Evolutionary conservation across 768 basidiomycete species (phyloP).

Genomic region (Omphalotus guepiniiformis): DNA sequence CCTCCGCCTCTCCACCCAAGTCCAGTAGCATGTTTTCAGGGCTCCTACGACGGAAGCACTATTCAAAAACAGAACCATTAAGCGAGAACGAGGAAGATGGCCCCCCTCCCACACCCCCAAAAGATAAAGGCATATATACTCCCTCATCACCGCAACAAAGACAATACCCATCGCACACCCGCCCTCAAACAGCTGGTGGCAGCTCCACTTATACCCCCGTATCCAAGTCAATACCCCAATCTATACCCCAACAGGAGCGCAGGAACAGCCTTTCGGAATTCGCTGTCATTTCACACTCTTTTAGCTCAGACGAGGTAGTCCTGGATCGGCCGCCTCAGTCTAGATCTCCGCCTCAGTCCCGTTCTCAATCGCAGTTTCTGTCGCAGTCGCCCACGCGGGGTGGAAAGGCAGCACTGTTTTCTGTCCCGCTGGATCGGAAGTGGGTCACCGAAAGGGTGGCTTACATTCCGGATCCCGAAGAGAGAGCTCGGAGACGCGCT

Average conservation of each 20-base stretch:
- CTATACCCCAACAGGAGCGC: slow-evolving; percentile 11
- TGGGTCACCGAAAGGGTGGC: slow-evolving; percentile 27
- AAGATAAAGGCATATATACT: slow-evolving; percentile 30
- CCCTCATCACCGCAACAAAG: slow-evolving; percentile 9
- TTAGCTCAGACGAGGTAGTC: slow-evolving; percentile 27
- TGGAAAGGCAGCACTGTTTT: slow-evolving; percentile 8
- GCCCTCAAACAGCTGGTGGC: too few relatives aligned
- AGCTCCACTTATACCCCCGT: too few relatives aligned
- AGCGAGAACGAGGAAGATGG: slow-evolving; percentile 18
- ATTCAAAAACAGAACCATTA: slow-evolving; percentile 12
- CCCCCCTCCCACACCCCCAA: slow-evolving; percentile 43
- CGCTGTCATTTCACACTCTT: slow-evolving; percentile 32
- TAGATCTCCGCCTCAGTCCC: slow-evolving; percentile 10
- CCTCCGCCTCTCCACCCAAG: slow-evolving; percentile 19
- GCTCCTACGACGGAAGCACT: slow-evolving; percentile 34
- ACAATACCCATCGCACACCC: slow-evolving; percentile 4
- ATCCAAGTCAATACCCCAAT: slow-evolving; percentile 8
- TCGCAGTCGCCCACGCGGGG: too few relatives aligned
- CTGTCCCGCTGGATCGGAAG: slow-evolving; percentile 31
- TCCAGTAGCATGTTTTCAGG: slow-evolving; percentile 28
- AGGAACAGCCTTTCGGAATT: slow-evolving; percentile 36
- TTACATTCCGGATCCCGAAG: slow-evolving; percentile 16
- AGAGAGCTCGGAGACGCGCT: slow-evolving; percentile 21
- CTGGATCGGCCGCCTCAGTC: slow-evolving; percentile 17
- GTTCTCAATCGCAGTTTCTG: slow-evolving; percentile 13